phyloP scores from a whole-genome alignment of 257 asterid genomes.

The Nemophila menziesii region DNA sequence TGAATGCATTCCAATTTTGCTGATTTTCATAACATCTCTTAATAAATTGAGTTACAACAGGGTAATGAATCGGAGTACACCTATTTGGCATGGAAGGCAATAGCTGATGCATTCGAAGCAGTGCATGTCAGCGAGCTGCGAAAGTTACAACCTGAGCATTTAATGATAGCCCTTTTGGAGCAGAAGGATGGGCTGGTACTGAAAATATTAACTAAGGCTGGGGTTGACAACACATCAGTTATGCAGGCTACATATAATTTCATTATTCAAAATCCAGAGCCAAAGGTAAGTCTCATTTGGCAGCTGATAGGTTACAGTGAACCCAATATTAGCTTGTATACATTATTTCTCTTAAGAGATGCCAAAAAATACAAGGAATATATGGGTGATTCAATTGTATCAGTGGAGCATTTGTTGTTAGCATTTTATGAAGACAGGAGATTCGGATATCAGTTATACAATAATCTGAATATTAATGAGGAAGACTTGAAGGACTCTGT shows the following conservation, averaged over 20 bases:
- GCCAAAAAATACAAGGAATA: conserved; percentile 85
- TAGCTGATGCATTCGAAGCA: conserved; percentile 61
- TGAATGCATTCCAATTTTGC: not conserved
- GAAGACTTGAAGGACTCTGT: conserved; percentile 59
- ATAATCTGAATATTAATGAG: conserved; percentile 54
- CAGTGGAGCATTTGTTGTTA: conserved; percentile 94
- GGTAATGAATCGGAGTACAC: conserved; percentile 65
- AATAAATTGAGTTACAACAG: too few species aligned
- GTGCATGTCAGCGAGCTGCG: conserved; percentile 63
- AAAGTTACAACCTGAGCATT: conserved; percentile 84
- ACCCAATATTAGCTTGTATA: conserved; percentile 69
- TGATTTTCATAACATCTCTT: too few species aligned
- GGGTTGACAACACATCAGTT: conserved; percentile 68
- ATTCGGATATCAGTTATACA: conserved; percentile 66
- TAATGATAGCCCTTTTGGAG: conserved; percentile 79
- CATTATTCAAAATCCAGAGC: conserved; percentile 78
- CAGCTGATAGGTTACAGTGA: conserved; percentile 69
- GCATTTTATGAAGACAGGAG: conserved; percentile 64
- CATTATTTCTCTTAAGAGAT: conserved; percentile 62
- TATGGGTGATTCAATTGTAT: conserved; percentile 71
- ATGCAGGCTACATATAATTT: conserved; percentile 60
- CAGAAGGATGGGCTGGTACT: conserved; percentile 91
- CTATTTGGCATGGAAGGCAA: conserved; percentile 88
- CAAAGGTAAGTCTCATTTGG: too few species aligned
- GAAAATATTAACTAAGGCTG: conserved; percentile 83